A percentile compares a stretch with the other conserved stretches of the same genome.
phyloP scores from a whole-genome alignment of 257 asterid genomes.

The Osmanthus fragrans region DNA sequence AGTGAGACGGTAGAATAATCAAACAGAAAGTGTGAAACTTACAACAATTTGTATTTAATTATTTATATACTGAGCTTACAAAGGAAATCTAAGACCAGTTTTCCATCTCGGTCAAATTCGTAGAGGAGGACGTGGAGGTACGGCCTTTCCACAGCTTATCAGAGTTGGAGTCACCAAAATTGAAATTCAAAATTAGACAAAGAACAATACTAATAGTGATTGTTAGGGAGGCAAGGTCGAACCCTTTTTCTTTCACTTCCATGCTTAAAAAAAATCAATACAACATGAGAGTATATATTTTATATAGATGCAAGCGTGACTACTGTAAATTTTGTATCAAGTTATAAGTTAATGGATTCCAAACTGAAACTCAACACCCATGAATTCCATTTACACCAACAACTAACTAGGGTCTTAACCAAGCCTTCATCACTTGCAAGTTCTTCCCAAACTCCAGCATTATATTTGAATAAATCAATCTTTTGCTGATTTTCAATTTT shows the following conservation, averaged over 20 bases:
- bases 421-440: background rate
- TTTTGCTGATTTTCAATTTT: no score
- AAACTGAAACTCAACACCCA: background rate
- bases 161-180: slow-evolving; percentile 60
- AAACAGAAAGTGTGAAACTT: background rate
- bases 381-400: background rate
- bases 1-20: background rate
- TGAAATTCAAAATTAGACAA: slow-evolving; percentile 22
- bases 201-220: background rate
- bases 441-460: background rate
- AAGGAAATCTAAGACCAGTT: slow-evolving; percentile 24
- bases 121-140: slow-evolving; percentile 42
- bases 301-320: background rate
- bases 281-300: background rate
- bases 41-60: background rate
- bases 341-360: background rate
- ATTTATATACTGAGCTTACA: slow-evolving; percentile 25
- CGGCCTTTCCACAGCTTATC: slow-evolving; percentile 27
- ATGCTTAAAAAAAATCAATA: no score
- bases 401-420: background rate
- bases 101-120: slow-evolving; percentile 29
- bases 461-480: background rate
- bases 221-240: no score
- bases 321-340: background rate
- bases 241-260: background rate